Base-by-base conservation (phyloP, 306 rosid species). In the Purshia tridentata region DNA sequence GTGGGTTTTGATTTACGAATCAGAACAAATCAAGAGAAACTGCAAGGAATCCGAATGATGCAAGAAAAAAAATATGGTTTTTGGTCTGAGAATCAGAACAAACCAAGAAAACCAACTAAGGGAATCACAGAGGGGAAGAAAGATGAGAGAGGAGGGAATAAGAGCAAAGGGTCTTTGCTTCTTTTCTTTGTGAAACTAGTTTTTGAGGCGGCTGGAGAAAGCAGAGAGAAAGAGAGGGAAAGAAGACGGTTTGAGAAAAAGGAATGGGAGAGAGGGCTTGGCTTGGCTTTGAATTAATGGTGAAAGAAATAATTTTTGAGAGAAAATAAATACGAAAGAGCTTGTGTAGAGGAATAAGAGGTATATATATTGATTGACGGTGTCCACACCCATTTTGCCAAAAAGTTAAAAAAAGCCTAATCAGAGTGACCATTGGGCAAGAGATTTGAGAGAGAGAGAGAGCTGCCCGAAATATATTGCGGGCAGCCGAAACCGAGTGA, bases 401-500 rank as follows among this genome's bases (percentile, higher is more conserved):
- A 61, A 29, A 84, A 85, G 70, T 81, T 8, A 52, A 48, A 29
- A 45, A 20, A 23, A 23, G 18, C 13, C 19, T n/a, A 29, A 45
- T 45, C 22, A 60, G 71, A 4, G 64, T 54, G 65, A 58, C 9
- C n/a, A 71, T 9, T 48, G 18, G 15, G 37, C 61, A 59, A 76
- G 62, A 29, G 35, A 29, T 1, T 29, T 29, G 35, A 29, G 35
- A 29, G 35, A 29, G 35, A 29, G 35, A 52, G 56, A 51, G 75
- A 52, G 68, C 86, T 91, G 95, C 90, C 99, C 98, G 89, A 19
- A 40, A 29, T 67, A 63, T 76, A 63, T 76, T 64, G 67, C 95
- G 97, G 98, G 95, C 98, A 94, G 88, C 70, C 47, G 64, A 76
- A 80, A 83, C 80, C 80, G 83, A 47, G 59, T 72, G 79, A 86